Conservation (phyloP, 192 early-diverging fungal species). For the Coemansia asiatica region DNA sequence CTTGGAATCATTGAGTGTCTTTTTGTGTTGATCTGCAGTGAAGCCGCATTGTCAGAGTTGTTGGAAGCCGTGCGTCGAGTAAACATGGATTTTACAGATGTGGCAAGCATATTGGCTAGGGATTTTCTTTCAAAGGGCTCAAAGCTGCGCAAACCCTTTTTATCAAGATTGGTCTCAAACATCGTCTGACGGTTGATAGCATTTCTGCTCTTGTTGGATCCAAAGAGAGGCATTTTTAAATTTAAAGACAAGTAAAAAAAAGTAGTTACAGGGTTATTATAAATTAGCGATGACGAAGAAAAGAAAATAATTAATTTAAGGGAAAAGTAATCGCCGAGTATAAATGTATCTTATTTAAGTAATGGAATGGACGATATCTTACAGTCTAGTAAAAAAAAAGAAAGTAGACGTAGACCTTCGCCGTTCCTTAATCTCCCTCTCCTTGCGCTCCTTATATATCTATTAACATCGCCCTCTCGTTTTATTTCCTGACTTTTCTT, state of each 20-base stretch:
- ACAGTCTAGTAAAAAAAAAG: no score
- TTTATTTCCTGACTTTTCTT: no score
- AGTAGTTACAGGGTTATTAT: background rate
- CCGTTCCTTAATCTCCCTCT: no score
- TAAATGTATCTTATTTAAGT: no score
- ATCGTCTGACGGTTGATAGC: slow-evolving; percentile 2
- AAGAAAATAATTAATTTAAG: no score
- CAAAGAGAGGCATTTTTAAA: slow-evolving; percentile 8
- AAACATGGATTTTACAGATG: slow-evolving; percentile 45
- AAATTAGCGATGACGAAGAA: no score
- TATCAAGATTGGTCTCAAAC: background rate
- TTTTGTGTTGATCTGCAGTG: slow-evolving; percentile 9
- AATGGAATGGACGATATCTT: no score
- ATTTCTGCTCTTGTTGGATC: background rate
- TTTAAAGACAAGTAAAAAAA: background rate
- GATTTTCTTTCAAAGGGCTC: slow-evolving; percentile 27
- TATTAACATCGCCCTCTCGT: no score
- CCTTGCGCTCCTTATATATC: no score
- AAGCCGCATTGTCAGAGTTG: background rate
- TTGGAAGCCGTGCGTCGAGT: slow-evolving; percentile 11
- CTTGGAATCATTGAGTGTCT: slow-evolving; percentile 11
- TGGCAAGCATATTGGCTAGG: slow-evolving; percentile 18
- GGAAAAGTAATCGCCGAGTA: no score
- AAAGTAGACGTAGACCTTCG: no score
- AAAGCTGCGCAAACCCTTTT: background rate